These are phyloP conservation scores for Nemania diffusa DNA, from an alignment of 2,329 filamentous ascomycete species.

Conservation along the genomic window DNA sequence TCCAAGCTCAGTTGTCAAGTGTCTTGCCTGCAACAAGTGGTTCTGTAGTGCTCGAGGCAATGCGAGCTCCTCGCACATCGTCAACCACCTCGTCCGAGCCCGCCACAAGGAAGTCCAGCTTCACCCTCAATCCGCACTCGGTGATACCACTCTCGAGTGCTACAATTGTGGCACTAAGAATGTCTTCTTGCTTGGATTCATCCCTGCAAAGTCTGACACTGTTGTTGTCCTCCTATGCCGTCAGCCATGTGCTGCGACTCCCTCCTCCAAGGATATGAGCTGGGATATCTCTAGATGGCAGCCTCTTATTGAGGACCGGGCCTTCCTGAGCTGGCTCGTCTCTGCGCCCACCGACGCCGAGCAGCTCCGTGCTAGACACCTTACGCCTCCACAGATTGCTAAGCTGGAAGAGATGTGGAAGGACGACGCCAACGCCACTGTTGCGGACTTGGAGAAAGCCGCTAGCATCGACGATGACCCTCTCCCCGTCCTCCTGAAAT, in stretches of 20 bases:
- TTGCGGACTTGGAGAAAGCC: conserved; percentile 90
- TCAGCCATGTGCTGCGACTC: conserved; percentile 93
- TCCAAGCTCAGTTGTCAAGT: conserved; percentile 94
- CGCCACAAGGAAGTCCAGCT: conserved; percentile 99
- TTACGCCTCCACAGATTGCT: conserved; percentile 93
- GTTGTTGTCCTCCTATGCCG: conserved; percentile 97
- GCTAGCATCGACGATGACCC: conserved; percentile 95
- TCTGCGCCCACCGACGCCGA: conserved; percentile 90
- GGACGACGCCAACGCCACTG: conserved; percentile 87
- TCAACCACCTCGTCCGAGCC: conserved; percentile 96
- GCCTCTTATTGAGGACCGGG: conserved; percentile 94
- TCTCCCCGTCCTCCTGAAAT: conserved; percentile 88
- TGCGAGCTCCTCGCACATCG: conserved; percentile 95
- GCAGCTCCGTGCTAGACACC: conserved; percentile 91
- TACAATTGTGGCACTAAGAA: conserved; percentile 99
- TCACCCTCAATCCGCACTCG: conserved; percentile 90
- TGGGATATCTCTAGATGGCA: conserved; percentile 99
- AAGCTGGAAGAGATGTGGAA: conserved; percentile 99
- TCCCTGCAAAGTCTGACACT: conserved; percentile 97
- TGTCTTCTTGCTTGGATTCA: conserved; percentile 96
- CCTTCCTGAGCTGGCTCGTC: conserved; percentile 94
- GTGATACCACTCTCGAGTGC: conserved; percentile 96
- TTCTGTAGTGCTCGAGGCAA: conserved; percentile 98
- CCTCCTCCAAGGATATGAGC: conserved; percentile 99
- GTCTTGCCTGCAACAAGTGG: conserved; percentile 95